phyloP scores from a whole-genome alignment of 768 basidiomycete species.

The Lactarius tabidus region DNA sequence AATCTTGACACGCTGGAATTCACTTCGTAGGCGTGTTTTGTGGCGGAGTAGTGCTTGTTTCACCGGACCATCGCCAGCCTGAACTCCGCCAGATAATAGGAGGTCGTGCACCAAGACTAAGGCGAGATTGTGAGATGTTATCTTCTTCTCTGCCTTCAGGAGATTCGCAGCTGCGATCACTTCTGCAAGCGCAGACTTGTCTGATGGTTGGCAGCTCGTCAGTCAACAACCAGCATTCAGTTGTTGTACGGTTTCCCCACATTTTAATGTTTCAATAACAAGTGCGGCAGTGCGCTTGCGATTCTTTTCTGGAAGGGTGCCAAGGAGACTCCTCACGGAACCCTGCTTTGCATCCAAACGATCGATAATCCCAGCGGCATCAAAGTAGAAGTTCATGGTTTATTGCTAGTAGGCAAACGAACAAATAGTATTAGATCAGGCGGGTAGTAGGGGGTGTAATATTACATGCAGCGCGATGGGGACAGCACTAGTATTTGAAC shows the following conservation, averaged over 20 bases:
- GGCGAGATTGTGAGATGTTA: constrained; percentile 71
- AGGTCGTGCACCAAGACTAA: constrained; percentile 90
- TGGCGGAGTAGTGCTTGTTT: constrained; percentile 86
- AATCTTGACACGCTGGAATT: constrained; percentile 81
- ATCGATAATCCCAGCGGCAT: constrained; percentile 79
- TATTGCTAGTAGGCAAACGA: constrained; percentile 20
- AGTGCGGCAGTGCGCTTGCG: constrained; percentile 79
- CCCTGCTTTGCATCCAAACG: constrained; percentile 84
- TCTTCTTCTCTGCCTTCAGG: constrained; percentile 69
- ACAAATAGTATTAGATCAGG: constrained; percentile 15
- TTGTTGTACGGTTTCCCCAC: constrained; percentile 38
- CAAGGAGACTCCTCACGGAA: constrained; percentile 84
- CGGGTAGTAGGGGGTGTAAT: constrained; percentile 1
- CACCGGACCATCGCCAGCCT: constrained; percentile 85
- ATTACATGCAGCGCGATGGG: constrained; percentile 15
- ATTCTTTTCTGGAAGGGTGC: constrained; percentile 65
- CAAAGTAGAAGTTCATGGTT: constrained; percentile 93
- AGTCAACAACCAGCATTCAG: background rate
- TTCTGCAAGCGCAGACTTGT: constrained; percentile 69
- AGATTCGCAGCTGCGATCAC: constrained; percentile 67
- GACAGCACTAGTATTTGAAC: constrained; percentile 17
- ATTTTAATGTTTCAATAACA: constrained; percentile 94
- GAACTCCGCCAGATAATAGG: constrained; percentile 77
- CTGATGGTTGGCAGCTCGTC: constrained; percentile 38
- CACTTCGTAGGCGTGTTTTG: constrained; percentile 82